Evolutionary conservation across 2,329 filamentous ascomycete genomes (phyloP), one percentile per base, ranked within the genome.

Genomic region (Scorias spongiosa): DNA sequence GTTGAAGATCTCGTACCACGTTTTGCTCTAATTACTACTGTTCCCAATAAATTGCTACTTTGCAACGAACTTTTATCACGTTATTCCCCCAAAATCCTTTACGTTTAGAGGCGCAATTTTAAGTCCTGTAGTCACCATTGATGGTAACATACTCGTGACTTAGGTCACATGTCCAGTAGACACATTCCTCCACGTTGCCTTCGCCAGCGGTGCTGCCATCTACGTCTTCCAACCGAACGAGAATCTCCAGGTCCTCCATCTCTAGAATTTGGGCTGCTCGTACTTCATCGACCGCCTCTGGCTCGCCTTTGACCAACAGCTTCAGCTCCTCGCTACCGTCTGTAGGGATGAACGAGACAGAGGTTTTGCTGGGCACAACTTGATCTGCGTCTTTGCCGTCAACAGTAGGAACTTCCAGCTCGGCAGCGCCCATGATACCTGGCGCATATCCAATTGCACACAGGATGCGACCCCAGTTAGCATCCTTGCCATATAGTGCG

Each of bases 401-500:
- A 28, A 46, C 30, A 7, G 30, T 1, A n/a, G 18, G 20, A 10
- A 54, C 29, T 39, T 42, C 41, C 5, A 44, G 37, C 17, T 50
- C 67, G 1, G 17, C 14, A n/a, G 49, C 48, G 12, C 40, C 12
- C 47, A 58, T 57, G 48, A 81, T 76, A 1, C 80, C 76, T 46
- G 72, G 71, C 0, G 75, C 70, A 60, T 96, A 96, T 2, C 91
- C 91, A 4, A 88, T 87, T 1, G 91, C 89, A 62, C 91, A 96
- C 26, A 96, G 74, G 49, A 98, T 93, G 44, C 91, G 86, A 29
- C 91, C 91, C 91, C 91, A 98, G 70, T 98, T 98, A 14, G 91
- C 91, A 61, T 98, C 91, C 62, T 87, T 86, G 51, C 91, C 91
- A 64, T 98, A 98, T 36, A 98, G 71, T 0, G 91, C 91, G 0